Base-by-base conservation (phyloP, 805 yeast species). In the Clavispora phyllophila region DNA sequence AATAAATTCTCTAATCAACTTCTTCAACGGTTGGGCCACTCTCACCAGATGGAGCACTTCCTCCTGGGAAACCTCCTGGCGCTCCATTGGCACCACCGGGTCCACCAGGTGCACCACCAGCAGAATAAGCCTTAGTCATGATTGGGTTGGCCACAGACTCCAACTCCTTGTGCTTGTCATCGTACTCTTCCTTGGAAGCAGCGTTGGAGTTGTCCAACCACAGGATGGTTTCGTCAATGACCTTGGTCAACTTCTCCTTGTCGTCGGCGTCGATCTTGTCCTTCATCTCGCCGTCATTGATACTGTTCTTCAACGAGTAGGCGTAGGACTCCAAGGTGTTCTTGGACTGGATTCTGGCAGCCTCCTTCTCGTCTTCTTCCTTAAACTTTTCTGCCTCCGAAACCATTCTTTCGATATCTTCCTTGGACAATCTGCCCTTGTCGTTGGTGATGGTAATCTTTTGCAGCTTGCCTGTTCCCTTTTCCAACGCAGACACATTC, bases 381-480 rank as follows among this genome's bases (percentile, higher is more conserved):
- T 95, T 96, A 60, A 72, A 91, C 72, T 86, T 84, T 70, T 89
- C 98, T 56, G 97, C 97, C 63, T 91, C 98, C 62, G 82, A 93
- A 50, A 91, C 96, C 96, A 91, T 91, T 72, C 91, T 87, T 59
- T 91, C 97, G 58, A 91, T 90, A 51, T 89, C 96, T 49, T 90
- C 96, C 73, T 87, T 84, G 20, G 91, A 77, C 61, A 89, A 78
- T 76, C 97, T 86, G 60, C 96, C 96, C 75, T 87, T 87, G 69
- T 89, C 96, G 60, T 89, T 89, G 58, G 88, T 85, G 63, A 89
- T 89, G 43, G 96, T 87, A 62, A 89, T 86, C 58, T 91, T 83
- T 68, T 90, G 88, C 45, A 86, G 76, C 70, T 87, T 86, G 68
- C 96, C 97, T 44, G 96, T 87, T 61, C 93, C 96, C 75, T 89